Base-by-base conservation (phyloP, 2,329 filamentous ascomycete genomes). In the Coleophoma cylindrospora region DNA sequence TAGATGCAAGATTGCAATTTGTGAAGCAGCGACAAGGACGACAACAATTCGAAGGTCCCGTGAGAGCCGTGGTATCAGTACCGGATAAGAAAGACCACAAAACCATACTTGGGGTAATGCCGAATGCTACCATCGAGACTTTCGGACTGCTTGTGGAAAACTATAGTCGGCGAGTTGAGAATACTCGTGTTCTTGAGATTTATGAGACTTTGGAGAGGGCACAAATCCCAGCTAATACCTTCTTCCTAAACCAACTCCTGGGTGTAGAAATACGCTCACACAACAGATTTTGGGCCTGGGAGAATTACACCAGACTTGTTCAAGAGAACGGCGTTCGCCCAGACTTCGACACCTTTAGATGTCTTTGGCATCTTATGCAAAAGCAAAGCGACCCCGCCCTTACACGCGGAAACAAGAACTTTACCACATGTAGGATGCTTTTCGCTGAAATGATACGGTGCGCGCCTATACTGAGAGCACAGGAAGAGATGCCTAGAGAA, bases 201-300 rank as follows among this genome's bases (percentile, higher is more conserved):
- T 84, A 82, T 67, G 72, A 79, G 33, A 80, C 81, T 2, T 82
- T 89, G 54, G 70, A 74, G 13, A 71, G 79, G 41, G 80, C 85
- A 13, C 77, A 84, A 54, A 82, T 92, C 53, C 74, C 72, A 48
- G 79, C 85, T 2, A 85, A 89, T 61, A 80, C 83, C 9, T 87
- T 85, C 65, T 86, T 91, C 69, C 81, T 91, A 75, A 94, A 92
- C 66, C 86, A 91, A 62, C 71, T 91, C 19, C 77, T 94, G 22
- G 81, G 83, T 52, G 50, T 52, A 14, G 56, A 61, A 15, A 49
- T 50, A 10, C 55, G 50, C 37, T 46, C 34, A 14, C 52, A 59
- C 21, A 49, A 57, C 17, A 53, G 49, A 14, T 44, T 50, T 8
- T 58, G 57, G 53, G 54, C 57, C 3, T 61, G 57, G 55, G 56